Evolutionary conservation across 257 asterid genomes (phyloP), one percentile per base, ranked within the genome.

Genomic region (Solanum piurae): DNA sequence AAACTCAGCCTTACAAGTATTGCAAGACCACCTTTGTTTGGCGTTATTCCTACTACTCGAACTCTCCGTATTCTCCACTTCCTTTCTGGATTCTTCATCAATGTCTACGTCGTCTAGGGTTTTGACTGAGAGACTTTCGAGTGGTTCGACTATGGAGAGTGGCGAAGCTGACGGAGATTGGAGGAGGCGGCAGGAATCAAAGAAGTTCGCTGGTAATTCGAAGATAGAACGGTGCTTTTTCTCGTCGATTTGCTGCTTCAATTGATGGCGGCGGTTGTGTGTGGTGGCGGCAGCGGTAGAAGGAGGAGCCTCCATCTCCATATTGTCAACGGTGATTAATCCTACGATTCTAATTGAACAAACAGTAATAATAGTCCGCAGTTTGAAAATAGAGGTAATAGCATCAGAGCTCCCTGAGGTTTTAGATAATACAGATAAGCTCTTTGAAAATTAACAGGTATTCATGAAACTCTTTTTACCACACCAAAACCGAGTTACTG

Each of bases 1-100:
- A 91, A 97, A 97, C 89, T 95, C 98, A 27, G 94, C 92, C 86
- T 95, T 95, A 87, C 99, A 97, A 37, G 98, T 95, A 89, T 89
- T 95, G 92, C 99, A 97, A 77, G 98, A 92, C 99, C 98, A 97
- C 89, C 95, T 93, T 91, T 94, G 97, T 95, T 91, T 92, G 83
- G 42, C 38, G 85, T 83, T 89, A 31, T 46, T 71, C 36, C 40
- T 85, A 38, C 27, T 68, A 44, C 3, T 82, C 36, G 27, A 46
- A 42, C 33, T 82, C 7, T 58, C 90, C 10, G 68, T 46, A 37
- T 89, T 92, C 31, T 86, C 90, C 6, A 55, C 46, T 4, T 85
- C 55, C 7, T 58, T 52, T 71, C 34, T 87, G 69, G 88, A 58
- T 20, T 46, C 86, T 2, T 88, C 85, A 77, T 88, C 93, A 27